Evolutionary conservation across 768 basidiomycete genomes (phyloP).

Genomic region (Tylopilus vinaceipallidus): DNA sequence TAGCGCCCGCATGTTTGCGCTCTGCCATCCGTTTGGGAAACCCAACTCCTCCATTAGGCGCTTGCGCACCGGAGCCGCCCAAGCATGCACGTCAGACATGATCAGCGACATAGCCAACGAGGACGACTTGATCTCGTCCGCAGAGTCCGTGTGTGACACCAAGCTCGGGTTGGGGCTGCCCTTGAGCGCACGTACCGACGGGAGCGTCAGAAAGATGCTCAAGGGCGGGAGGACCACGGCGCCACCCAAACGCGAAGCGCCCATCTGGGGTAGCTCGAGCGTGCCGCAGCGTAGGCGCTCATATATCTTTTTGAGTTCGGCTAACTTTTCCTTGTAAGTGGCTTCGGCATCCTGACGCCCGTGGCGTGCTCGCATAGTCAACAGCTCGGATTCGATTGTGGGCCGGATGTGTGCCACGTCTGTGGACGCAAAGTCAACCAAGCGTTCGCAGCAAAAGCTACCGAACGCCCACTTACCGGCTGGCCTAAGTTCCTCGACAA

Average conservation of each 20-base stretch:
- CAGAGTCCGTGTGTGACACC: background rate
- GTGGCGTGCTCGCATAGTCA: slow-evolving; percentile 23
- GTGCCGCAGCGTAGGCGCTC: slow-evolving; percentile 41
- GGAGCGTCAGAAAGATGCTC: slow-evolving; percentile 46
- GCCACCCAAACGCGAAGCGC: background rate
- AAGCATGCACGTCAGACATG: slow-evolving; percentile 43
- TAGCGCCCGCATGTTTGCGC: slow-evolving; percentile 42
- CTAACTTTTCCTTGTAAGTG: slow-evolving; percentile 25
- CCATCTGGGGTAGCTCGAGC: background rate
- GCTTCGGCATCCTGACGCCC: slow-evolving; percentile 29
- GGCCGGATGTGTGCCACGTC: slow-evolving; percentile 19
- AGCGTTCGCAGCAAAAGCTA: background rate
- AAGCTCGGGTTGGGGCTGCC: slow-evolving; percentile 22
- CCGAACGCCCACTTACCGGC: slow-evolving; percentile 33
- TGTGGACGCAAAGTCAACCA: slow-evolving; percentile 2
- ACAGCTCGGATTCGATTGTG: slow-evolving; percentile 31
- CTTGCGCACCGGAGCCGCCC: slow-evolving; percentile 45
- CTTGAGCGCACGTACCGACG: slow-evolving; percentile 40
- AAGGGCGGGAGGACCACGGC: slow-evolving; percentile 41
- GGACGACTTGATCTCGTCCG: slow-evolving; percentile 23
- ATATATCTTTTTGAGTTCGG: slow-evolving; percentile 43
- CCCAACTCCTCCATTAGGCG: slow-evolving; percentile 49
- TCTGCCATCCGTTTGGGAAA: slow-evolving; percentile 46
- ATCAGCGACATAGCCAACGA: slow-evolving; percentile 39
- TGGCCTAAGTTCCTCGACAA: slow-evolving; percentile 38